Evolutionary conservation across 352 stramenopile genomes (phyloP), one percentile per base, ranked within the genome.

Genomic region (Pythium apleroticum): DNA sequence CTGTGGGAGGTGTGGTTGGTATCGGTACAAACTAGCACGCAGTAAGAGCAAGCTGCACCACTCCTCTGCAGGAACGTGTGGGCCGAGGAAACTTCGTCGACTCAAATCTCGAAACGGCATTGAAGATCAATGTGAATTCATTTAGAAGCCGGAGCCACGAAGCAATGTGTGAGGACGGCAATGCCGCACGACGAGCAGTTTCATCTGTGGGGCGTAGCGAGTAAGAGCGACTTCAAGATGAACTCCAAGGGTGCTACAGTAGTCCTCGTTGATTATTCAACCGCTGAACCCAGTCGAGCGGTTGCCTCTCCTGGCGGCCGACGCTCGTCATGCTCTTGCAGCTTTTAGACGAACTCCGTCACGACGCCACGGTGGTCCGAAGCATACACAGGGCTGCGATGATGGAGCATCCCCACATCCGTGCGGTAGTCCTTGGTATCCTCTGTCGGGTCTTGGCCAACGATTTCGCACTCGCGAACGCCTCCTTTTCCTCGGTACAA

Each of bases 331-430:
- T n/a, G n/a, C n/a, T n/a, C n/a, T n/a, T 33, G 30, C 30, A 33
- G 30, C 30, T 33, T 33, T 15, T 27, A 27, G 2, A 25, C 33
- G 60, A 96, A 89, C 63, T 90, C 78, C 3, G 80, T 82, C 25
- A 97, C 72, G 33, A 97, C 78, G 24, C 76, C 89, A 33, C 87
- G 86, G 69, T 97, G 89, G 57, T 97, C 89, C 15, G 87, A 96
- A 4, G 81, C 84, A 67, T 93, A 97, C 25, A 97, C 67, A 3
- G 83, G 86, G n/a, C 85, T 94, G n/a, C 74, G 70, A 11, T 33
- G 28, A 52, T 94, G 64, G 45, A 94, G 77, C 86, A 96, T 94
- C 15, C 88, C 87, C 0, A 93, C 80, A 65, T 92, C 73, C 6
- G 73, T 62, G 1, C 75, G 81, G 46, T 81, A 84, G 25, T 63